Evolutionary conservation across 352 stramenopile species (phyloP).

Genomic region (Phytophthora pistaciae): DNA sequence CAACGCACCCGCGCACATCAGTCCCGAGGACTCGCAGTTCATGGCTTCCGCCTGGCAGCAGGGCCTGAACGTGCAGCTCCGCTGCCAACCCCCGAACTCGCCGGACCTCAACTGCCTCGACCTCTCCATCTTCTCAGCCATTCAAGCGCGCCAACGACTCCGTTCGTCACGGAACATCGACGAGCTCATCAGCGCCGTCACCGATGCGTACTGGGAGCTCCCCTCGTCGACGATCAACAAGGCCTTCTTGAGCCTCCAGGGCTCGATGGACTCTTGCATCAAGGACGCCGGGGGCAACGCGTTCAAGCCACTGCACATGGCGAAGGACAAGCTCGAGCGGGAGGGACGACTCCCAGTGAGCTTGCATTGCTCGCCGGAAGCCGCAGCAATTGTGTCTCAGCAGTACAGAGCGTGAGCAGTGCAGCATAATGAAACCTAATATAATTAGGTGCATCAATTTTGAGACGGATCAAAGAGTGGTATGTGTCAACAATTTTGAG

Average conservation of each 20-base stretch:
- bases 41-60: background rate
- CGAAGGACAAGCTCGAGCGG: constrained; percentile 1
- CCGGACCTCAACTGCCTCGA: constrained; percentile 9
- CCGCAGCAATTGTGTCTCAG: background rate
- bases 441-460: background rate
- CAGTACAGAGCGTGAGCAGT: background rate
- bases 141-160: constrained; percentile 5
- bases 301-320: constrained; percentile 1
- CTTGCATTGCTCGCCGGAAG: background rate
- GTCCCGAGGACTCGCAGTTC: background rate
- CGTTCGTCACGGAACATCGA: background rate
- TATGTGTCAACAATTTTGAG: background rate
- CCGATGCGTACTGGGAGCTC: constrained; percentile 8
- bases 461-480: background rate
- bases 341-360: constrained; percentile 1
- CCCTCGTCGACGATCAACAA: constrained; percentile 10
- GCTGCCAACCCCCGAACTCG: constrained; percentile 13
- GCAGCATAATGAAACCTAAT: background rate
- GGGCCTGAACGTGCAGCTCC: background rate
- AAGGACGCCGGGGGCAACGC: constrained; percentile 4
- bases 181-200: constrained; percentile 8
- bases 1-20: constrained; percentile 4
- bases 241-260: constrained; percentile 13
- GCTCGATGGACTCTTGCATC: constrained; percentile 24
- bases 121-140: constrained; percentile 7